Base-by-base conservation (phyloP, 2,329 filamentous ascomycete species). In the Zymoseptoria tritici region DNA sequence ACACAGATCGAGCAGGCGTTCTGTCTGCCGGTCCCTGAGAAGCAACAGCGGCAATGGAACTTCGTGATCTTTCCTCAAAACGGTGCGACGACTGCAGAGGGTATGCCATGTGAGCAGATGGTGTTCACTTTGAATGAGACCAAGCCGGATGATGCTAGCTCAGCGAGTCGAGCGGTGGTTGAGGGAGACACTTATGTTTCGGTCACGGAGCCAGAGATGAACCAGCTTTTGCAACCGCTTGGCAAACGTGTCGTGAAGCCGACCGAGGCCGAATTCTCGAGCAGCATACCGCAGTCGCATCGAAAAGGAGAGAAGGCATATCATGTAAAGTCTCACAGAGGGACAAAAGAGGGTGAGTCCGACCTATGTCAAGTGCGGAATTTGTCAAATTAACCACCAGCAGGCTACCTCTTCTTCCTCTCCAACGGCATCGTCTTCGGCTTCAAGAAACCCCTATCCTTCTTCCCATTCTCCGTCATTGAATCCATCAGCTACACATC, bases 401-500 rank as follows among this genome's bases (percentile, higher is more conserved):
- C 60, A 85, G 83, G 84, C 49, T 87, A 83, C 67, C 77, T 87
- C 13, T 87, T 85, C 75, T 81, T 87, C 70, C 78, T 86, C 9
- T 77, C 81, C 20, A 80, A 78, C 8, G 85, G 85, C 31, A 83
- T 87, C 54, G 71, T 87, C 49, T 87, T 83, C 68, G 84, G 81
- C 49, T 87, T 85, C 77, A 86, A 86, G 68, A 87, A 87, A 67
- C 85, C 85, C 0, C 75, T 87, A 22, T 71, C 81, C 8, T 86
- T 83, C 74, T 85, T 86, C 68, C 78, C 83, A 8, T 85, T 87
- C 61, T 78, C 80, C 54, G 75, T 77, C 42, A 78, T 87, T 60
- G 81, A 82, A 56, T 81, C 80, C 21, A 80, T 86, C 52, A 84
- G 81, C 49, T 87, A 86, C 73, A 86, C 84, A 3, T 83, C 81